phyloP scores from a whole-genome alignment of 73 alveolate genomes.

The Tetrahymena elliotti region DNA sequence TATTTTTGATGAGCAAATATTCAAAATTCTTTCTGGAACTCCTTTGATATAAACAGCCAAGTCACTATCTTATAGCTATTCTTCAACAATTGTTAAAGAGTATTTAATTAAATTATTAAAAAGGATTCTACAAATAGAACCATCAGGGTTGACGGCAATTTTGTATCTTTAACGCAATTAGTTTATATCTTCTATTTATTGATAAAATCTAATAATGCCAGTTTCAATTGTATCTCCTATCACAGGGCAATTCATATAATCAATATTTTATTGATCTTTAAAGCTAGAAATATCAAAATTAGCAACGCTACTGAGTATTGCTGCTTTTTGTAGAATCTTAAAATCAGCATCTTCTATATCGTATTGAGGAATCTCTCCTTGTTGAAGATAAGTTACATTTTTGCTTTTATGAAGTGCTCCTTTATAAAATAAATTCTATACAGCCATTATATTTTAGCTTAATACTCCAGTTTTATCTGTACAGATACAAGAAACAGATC shows the following conservation, averaged over 20 bases:
- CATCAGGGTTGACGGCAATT: conserved; percentile 26
- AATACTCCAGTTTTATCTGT: conserved; percentile 91
- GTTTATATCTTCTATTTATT: conserved; percentile 59
- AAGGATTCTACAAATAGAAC: conserved; percentile 20
- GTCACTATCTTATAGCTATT: conserved; percentile 10
- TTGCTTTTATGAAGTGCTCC: conserved; percentile 69
- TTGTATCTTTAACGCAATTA: conserved; percentile 28
- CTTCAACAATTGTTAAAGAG: conserved; percentile 16
- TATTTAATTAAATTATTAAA: conserved; percentile 5
- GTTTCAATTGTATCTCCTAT: conserved; percentile 83
- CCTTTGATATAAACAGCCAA: conserved; percentile 25
- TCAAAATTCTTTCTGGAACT: conserved; percentile 30
- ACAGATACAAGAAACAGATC: conserved; percentile 90
- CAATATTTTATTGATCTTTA: not conserved
- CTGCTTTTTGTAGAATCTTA: not conserved
- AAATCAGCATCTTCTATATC: not conserved
- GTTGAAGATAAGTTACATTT: conserved; percentile 50
- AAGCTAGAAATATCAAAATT: not conserved
- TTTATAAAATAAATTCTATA: conserved; percentile 72
- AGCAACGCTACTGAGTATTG: not conserved
- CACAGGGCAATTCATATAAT: conserved; percentile 26
- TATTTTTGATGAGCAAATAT: conserved; percentile 3
- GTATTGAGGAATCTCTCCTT: conserved; percentile 15
- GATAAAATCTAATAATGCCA: conserved; percentile 80
- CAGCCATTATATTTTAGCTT: conserved; percentile 73